Percentiles rank a stretch among this genome's conserved stretches.
These are phyloP conservation scores for Iberis amara DNA, from an alignment of 441 rosid genomes.

Conservation along the genomic window DNA sequence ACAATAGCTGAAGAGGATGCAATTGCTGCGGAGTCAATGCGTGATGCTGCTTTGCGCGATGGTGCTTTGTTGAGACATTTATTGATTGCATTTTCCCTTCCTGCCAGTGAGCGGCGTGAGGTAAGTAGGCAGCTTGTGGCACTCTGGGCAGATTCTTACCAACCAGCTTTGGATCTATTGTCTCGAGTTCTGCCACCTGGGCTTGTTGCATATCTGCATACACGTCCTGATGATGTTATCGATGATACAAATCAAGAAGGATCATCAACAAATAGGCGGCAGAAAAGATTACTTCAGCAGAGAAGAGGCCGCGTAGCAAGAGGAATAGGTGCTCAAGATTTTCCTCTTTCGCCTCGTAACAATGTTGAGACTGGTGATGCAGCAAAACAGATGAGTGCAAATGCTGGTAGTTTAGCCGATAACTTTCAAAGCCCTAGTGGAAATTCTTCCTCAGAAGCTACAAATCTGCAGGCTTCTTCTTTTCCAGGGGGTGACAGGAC, in stretches of 20 bases:
- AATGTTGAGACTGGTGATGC: constrained; percentile 58
- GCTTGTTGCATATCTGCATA: constrained; percentile 96
- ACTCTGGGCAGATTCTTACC: constrained; percentile 99
- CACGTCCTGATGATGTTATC: constrained; percentile 64
- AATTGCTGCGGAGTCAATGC: constrained; percentile 99
- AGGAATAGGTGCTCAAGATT: constrained; percentile 64
- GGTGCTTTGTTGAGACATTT: constrained; percentile 98
- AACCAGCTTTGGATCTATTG: constrained; percentile 83
- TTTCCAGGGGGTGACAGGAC: constrained; percentile 41
- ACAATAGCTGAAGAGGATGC: constrained; percentile 99
- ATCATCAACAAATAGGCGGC: constrained; percentile 75
- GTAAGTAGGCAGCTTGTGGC: constrained; percentile 99
- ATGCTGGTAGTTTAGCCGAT: constrained; percentile 46
- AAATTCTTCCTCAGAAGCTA: constrained; percentile 47
- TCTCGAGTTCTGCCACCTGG: constrained; percentile 99
- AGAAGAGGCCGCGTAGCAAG: constrained; percentile 65
- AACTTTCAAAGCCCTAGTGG: constrained; percentile 41
- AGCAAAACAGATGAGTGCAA: constrained; percentile 39
- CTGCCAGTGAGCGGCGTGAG: constrained; percentile 90
- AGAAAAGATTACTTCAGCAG: constrained; percentile 84
- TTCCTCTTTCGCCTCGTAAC: constrained; percentile 41
- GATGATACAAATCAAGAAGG: constrained; percentile 70
- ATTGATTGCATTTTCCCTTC: constrained; percentile 82
- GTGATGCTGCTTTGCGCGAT: constrained; percentile 98
- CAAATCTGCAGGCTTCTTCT: constrained; percentile 39